A percentile compares a stretch with the other conserved stretches of the same genome.
Conservation (phyloP, 768 basidiomycete genomes). For the Collybia sordida region DNA sequence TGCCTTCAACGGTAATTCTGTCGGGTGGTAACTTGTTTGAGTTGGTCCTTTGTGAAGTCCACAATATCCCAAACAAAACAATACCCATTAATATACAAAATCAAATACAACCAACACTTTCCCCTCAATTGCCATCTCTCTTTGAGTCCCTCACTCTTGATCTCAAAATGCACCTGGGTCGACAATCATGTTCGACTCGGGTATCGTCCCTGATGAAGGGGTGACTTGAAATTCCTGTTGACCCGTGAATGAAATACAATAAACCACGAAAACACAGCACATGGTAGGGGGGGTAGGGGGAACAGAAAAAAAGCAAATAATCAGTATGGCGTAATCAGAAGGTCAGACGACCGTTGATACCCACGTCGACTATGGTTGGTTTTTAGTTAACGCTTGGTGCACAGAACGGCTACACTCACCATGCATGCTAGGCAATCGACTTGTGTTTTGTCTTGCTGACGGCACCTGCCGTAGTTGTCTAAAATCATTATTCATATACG, state of each 20-base stretch:
- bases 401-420: conserved; percentile 35
- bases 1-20: too few species aligned
- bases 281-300: background rate
- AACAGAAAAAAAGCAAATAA: conserved; percentile 1
- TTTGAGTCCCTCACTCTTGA: background rate
- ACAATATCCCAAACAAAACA: too few species aligned
- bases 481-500: conserved; percentile 80
- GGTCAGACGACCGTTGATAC: conserved; percentile 32
- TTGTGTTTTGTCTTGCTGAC: conserved; percentile 77
- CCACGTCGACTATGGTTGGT: conserved; percentile 35
- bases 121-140: background rate
- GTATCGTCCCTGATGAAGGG: background rate
- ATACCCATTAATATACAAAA: too few species aligned
- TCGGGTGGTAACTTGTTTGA: too few species aligned
- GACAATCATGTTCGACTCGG: background rate
- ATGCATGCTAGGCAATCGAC: conserved; percentile 83
- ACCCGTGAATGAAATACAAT: background rate
- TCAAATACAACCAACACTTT: too few species aligned
- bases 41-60: too few species aligned
- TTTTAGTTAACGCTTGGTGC: background rate
- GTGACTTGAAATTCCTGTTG: conserved; percentile 7
- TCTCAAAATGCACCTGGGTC: background rate
- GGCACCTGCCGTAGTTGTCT: conserved; percentile 69
- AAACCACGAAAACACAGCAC: background rate
- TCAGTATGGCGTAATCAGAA: conserved; percentile 15